Percentiles rank a stretch among this genome's conserved stretches.
These are phyloP conservation scores for Fonsecaea nubica DNA, from an alignment of 2,329 filamentous ascomycete species.

Conservation along the genomic window DNA sequence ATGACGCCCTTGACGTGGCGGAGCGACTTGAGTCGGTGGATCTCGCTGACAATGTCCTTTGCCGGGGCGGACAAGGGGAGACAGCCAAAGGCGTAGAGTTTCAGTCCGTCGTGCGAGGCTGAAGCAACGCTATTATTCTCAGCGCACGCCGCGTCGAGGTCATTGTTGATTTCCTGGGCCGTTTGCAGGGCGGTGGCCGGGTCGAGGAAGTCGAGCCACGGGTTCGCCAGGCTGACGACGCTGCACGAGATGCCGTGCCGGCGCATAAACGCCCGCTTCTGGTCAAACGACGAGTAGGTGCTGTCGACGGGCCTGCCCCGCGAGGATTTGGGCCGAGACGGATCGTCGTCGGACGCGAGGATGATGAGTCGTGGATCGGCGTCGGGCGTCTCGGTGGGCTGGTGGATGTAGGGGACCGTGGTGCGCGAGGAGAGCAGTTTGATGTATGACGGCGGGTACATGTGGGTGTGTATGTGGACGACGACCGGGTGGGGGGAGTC, in stretches of 20 bases:
- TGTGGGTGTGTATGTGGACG: slow-evolving; percentile 68
- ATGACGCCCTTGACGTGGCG: slow-evolving; percentile 82
- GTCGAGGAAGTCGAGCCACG: slow-evolving; percentile 86
- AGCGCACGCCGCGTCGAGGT: slow-evolving; percentile 75
- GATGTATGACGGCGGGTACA: slow-evolving; percentile 67
- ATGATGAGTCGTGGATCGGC: slow-evolving; percentile 54
- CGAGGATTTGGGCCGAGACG: slow-evolving; percentile 47
- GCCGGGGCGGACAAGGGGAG: slow-evolving; percentile 75
- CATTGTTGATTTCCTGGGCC: slow-evolving; percentile 74
- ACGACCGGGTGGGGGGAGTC: slow-evolving; percentile 42
- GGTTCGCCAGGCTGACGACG: slow-evolving; percentile 88
- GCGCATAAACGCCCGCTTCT: slow-evolving; percentile 89
- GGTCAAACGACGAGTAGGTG: slow-evolving; percentile 78
- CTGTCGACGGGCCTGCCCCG: slow-evolving; percentile 82
- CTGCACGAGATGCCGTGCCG: slow-evolving; percentile 80
- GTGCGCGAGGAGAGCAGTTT: slow-evolving; percentile 62
- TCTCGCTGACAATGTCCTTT: slow-evolving; percentile 67
- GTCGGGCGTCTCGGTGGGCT: slow-evolving; percentile 43
- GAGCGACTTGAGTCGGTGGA: slow-evolving; percentile 67
- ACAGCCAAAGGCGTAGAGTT: slow-evolving; percentile 82
- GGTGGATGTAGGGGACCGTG: slow-evolving; percentile 53
- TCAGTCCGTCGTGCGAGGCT: slow-evolving; percentile 39
- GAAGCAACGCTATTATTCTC: slow-evolving; percentile 45
- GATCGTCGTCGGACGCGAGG: slow-evolving; percentile 54
- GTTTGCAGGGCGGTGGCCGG: slow-evolving; percentile 66